Conservation (phyloP, 2,329 filamentous ascomycete species). For the Hymenoscyphus repandus region DNA sequence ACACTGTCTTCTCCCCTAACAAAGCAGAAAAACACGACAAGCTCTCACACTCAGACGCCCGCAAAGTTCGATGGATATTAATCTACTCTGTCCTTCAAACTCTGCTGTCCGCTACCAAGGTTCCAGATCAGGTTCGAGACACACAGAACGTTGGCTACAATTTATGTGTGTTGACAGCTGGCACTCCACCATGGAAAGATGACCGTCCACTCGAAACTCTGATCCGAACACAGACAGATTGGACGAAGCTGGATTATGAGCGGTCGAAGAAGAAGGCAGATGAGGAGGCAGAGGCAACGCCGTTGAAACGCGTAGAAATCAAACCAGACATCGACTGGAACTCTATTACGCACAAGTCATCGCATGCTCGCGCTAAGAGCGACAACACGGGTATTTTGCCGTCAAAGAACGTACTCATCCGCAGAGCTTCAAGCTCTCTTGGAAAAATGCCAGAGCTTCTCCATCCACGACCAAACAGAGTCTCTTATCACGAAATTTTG, state of each 20-base stretch:
- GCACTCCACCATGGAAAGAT: constrained; percentile 26
- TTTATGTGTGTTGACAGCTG: constrained; percentile 22
- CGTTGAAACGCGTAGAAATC: constrained; percentile 30
- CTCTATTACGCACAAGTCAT: constrained; percentile 29
- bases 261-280: background rate
- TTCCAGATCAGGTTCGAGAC: constrained; percentile 57
- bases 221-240: constrained; percentile 18
- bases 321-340: constrained; percentile 54
- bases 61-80: constrained; percentile 74
- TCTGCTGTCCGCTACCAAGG: constrained; percentile 57
- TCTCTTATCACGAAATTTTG: constrained; percentile 45
- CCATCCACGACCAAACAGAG: constrained; percentile 23
- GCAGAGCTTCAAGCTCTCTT: constrained; percentile 28
- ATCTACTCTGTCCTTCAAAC: constrained; percentile 70
- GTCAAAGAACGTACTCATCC: constrained; percentile 22
- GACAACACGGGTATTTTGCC: constrained; percentile 18
- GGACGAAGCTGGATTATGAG: constrained; percentile 6
- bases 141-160: constrained; percentile 52
- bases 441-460: constrained; percentile 23
- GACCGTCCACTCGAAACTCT: constrained; percentile 15
- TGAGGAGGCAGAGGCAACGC: background rate
- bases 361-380: constrained; percentile 9
- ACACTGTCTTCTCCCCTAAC: constrained; percentile 43
- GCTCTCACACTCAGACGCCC: constrained; percentile 57
- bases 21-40: constrained; percentile 53